phyloP scores from a whole-genome alignment of 1,284 basidiomycete species.

The Exobasidium rhododendri region DNA sequence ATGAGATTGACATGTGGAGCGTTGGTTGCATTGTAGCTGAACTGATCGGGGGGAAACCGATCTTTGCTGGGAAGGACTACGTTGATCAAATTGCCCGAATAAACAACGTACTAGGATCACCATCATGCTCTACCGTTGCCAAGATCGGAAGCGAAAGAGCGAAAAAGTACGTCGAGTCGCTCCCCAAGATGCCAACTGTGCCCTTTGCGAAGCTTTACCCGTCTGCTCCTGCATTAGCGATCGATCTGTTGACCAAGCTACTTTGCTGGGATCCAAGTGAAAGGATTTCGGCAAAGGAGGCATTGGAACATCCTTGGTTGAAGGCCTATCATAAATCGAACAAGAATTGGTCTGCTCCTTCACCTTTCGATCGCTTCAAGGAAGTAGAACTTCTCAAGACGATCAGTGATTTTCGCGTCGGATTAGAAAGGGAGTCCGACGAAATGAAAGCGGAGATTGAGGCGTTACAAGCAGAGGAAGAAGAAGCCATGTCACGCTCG shows the following conservation, averaged over 20 bases:
- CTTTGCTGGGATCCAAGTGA: conserved; percentile 50
- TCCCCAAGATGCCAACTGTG: conserved; percentile 35
- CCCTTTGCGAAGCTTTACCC: conserved; percentile 40
- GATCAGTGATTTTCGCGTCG: conserved; percentile 41
- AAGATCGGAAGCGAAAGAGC: conserved; percentile 49
- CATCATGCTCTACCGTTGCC: conserved; percentile 34
- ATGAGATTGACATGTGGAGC: conserved; percentile 54
- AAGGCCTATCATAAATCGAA: conserved; percentile 46
- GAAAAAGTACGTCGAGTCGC: conserved; percentile 44
- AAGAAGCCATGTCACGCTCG: background rate
- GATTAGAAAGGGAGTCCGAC: conserved; percentile 45
- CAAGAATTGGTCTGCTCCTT: conserved; percentile 36
- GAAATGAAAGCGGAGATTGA: conserved; percentile 40
- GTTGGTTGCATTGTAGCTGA: conserved; percentile 54
- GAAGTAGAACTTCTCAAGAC: conserved; percentile 50
- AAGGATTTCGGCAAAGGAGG: conserved; percentile 46
- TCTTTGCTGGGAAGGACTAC: conserved; percentile 54
- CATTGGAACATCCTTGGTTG: conserved; percentile 50
- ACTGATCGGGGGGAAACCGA: conserved; percentile 45
- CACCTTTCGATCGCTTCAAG: conserved; percentile 41
- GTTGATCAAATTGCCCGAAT: conserved; percentile 53
- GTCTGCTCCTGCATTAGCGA: conserved; percentile 34
- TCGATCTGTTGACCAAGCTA: conserved; percentile 46
- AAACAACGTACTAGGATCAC: conserved; percentile 49
- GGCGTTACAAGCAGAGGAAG: conserved; percentile 33